These are phyloP conservation scores for Penicillium paxilli DNA, from an alignment of 495 filamentous ascomycete species.

Conservation along the genomic window DNA sequence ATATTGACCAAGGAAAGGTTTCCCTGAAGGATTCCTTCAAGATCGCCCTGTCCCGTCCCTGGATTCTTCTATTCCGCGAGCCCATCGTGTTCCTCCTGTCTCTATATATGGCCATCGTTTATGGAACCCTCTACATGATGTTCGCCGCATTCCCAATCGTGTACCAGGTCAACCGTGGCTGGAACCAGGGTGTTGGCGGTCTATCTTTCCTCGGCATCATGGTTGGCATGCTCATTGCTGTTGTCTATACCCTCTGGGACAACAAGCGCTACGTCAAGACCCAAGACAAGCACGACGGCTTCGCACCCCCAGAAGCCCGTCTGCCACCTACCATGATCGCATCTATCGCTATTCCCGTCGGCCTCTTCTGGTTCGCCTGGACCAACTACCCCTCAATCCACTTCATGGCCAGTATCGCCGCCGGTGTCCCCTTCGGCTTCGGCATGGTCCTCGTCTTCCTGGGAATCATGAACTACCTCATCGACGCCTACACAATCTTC, in stretches of 20 bases:
- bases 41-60: conserved; percentile 47
- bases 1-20: conserved; percentile 44
- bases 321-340: conserved; percentile 48
- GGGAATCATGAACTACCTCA: conserved; percentile 75
- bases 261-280: conserved; percentile 47
- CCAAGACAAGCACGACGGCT: conserved; percentile 36
- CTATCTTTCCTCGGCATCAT: conserved; percentile 82
- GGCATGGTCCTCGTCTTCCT: conserved; percentile 78
- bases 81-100: conserved; percentile 67
- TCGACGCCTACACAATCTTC: conserved; percentile 78
- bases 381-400: conserved; percentile 69
- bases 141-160: conserved; percentile 84
- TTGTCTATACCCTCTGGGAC: conserved; percentile 48
- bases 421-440: conserved; percentile 69
- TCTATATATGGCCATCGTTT: conserved; percentile 73
- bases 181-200: conserved; percentile 71
- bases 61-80: conserved; percentile 49
- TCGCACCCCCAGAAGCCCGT: conserved; percentile 50
- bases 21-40: conserved; percentile 41
- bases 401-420: conserved; percentile 65
- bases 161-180: conserved; percentile 69
- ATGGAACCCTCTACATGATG: conserved; percentile 78
- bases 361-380: conserved; percentile 69
- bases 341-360: conserved; percentile 42
- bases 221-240: conserved; percentile 72